Base-by-base conservation (phyloP, 495 filamentous ascomycete species). In the Penicillium coffeae region DNA sequence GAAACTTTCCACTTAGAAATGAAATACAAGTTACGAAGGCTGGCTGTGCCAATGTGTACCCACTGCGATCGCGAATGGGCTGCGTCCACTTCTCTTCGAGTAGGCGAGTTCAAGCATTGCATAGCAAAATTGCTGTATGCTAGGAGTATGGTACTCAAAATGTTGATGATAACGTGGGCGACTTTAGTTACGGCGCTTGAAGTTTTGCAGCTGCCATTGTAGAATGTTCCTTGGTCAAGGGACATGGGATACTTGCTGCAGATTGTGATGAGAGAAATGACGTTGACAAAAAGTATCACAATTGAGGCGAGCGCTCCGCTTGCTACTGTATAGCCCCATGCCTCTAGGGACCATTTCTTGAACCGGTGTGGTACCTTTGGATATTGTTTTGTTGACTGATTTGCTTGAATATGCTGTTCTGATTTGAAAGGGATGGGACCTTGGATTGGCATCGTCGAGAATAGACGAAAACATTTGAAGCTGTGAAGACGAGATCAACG, bases 171-270 rank as follows among this genome's bases (percentile, higher is more conserved):
- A 20, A 52, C 10, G 42, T 56, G 54, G 6, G 33, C 15, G 8
- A 37, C 30, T 4, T 12, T 43, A n/a, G 38, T 35, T 8, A 25
- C 8, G 21, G 12, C 9, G 21, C 47, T 42, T 12, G 47, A 35
- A n/a, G 25, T 41, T 13, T 22, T 9, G 47, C 47, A 50, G 9
- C 20, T 43, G 3, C 47, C 47, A 21, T 9, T 22, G 20, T n/a
- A 43, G 18, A 50, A 44, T 19, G 39, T 35, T 70, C 76, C 50
- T 45, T 54, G 14, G 65, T 66, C 14, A 69, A 62, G 0, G 63
- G 63, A 8, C 65, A 72, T 30, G 15, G 59, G 10, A 68, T 91
- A 38, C 86, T 84, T 13, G 72, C 73, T 14, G 85, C 76, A 58
- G 85, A 90, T 58, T 1, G 40, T 21, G 19, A 39, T 21, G 8